These are phyloP conservation scores for Myxozyma lipomycoides DNA, from an alignment of 805 yeast species.

Conservation along the genomic window DNA sequence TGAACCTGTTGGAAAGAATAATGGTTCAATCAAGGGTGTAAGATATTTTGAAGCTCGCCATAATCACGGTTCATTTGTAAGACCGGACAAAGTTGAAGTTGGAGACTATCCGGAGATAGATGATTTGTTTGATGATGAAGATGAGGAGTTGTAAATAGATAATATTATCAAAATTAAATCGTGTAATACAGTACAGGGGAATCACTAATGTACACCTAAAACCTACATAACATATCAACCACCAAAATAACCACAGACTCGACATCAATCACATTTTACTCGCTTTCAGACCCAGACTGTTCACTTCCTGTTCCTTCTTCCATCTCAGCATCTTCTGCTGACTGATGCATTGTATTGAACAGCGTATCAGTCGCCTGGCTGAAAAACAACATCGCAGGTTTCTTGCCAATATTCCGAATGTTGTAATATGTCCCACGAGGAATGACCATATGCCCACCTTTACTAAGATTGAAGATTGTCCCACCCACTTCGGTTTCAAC, in stretches of 20 bases:
- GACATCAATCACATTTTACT: constrained; percentile 12
- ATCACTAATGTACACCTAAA: background rate
- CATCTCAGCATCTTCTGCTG: background rate
- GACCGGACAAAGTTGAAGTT: constrained; percentile 62
- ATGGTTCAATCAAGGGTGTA: constrained; percentile 65
- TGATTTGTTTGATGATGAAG: constrained; percentile 46
- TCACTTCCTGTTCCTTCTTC: background rate
- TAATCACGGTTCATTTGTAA: constrained; percentile 73
- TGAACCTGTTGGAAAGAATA: constrained; percentile 81
- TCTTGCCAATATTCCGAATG: constrained; percentile 50
- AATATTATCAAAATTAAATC: background rate
- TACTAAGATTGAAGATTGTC: constrained; percentile 54
- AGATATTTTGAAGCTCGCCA: constrained; percentile 53
- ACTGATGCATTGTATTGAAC: constrained; percentile 7
- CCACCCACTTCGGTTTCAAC: constrained; percentile 64
- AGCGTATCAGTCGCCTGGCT: constrained; percentile 55
- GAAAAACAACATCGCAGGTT: constrained; percentile 62
- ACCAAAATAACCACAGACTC: background rate
- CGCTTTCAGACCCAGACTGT: background rate
- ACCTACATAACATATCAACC: background rate
- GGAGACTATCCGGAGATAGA: constrained; percentile 61
- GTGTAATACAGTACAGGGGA: background rate
- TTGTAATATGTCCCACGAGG: constrained; percentile 72
- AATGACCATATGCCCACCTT: constrained; percentile 76
- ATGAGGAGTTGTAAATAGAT: constrained; percentile 15